Evolutionary conservation across 345 rosid genomes (phyloP).

Genomic region (Pistacia atlantica): DNA sequence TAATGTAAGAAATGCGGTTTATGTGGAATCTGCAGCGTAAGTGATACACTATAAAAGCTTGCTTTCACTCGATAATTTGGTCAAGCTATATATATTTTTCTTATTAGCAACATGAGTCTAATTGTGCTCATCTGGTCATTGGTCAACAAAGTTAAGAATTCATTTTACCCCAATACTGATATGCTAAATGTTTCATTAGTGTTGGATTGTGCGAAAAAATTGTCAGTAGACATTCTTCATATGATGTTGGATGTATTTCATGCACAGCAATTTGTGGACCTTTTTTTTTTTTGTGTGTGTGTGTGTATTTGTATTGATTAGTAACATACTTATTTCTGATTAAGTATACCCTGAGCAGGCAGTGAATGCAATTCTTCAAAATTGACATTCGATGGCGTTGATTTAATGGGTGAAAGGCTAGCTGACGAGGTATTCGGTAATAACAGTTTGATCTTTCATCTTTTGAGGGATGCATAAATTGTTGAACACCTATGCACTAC

Average conservation of each 20-base stretch:
- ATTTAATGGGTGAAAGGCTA: constrained; percentile 90
- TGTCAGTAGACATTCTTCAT: background rate
- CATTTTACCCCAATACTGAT: background rate
- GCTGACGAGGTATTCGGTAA: constrained; percentile 74
- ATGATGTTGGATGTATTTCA: background rate
- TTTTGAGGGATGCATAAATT: constrained; percentile 4
- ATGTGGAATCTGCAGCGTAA: no score
- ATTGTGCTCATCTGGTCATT: background rate
- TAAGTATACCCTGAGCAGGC: constrained; percentile 47
- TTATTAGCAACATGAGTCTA: background rate
- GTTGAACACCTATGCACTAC: constrained; percentile 9
- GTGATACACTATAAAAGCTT: no score
- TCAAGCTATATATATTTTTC: no score
- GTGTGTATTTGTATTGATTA: background rate
- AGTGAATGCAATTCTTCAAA: constrained; percentile 78
- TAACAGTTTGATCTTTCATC: constrained; percentile 25
- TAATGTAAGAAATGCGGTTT: no score
- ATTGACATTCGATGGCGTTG: constrained; percentile 91
- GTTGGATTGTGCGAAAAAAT: background rate
- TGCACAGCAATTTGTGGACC: background rate
- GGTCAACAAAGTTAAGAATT: background rate
- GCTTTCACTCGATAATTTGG: no score
- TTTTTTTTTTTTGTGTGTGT: background rate
- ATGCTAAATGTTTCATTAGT: background rate
- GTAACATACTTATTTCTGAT: constrained; percentile 6